phyloP scores from a whole-genome alignment of 345 rosid species.

The Nephelium lappaceum region DNA sequence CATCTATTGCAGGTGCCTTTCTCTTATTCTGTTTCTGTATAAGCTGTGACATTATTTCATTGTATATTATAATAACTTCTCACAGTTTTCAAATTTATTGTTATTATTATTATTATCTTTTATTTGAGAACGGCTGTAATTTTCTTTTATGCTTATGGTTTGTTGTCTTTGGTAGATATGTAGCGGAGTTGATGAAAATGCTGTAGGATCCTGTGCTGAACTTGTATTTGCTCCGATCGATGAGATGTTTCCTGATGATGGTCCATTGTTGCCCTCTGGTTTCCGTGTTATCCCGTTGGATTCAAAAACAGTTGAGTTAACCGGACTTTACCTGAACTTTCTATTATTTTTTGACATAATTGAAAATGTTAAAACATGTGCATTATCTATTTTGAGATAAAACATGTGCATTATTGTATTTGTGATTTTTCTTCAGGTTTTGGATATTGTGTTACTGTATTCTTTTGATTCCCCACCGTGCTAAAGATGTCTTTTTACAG shows the following conservation, averaged over 20 bases:
- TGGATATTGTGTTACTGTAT: not conserved
- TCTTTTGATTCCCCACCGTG: not conserved
- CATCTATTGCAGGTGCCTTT: conserved; percentile 88
- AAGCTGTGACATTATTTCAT: not conserved
- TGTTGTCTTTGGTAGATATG: conserved; percentile 59
- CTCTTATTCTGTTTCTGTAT: not conserved
- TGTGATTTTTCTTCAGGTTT: not conserved
- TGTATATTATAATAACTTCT: not conserved
- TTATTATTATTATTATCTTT: not conserved
- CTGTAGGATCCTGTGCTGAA: conserved; percentile 90
- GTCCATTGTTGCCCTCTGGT: conserved; percentile 94
- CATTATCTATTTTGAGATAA: no score
- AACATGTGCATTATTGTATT: not conserved
- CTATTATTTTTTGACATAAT: not conserved
- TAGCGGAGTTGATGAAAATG: conserved; percentile 91
- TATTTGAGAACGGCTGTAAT: not conserved
- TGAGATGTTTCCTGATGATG: conserved; percentile 98
- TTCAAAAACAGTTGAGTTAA: conserved; percentile 70
- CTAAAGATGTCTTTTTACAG: conserved; percentile 41
- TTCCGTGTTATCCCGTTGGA: conserved; percentile 92
- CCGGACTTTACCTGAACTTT: not conserved
- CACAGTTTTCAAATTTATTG: not conserved
- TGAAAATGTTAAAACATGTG: not conserved
- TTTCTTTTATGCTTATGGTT: conserved; percentile 1
- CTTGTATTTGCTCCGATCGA: conserved; percentile 97